Conservation (phyloP, 768 basidiomycete species). For the Leccinum ochraceum region DNA sequence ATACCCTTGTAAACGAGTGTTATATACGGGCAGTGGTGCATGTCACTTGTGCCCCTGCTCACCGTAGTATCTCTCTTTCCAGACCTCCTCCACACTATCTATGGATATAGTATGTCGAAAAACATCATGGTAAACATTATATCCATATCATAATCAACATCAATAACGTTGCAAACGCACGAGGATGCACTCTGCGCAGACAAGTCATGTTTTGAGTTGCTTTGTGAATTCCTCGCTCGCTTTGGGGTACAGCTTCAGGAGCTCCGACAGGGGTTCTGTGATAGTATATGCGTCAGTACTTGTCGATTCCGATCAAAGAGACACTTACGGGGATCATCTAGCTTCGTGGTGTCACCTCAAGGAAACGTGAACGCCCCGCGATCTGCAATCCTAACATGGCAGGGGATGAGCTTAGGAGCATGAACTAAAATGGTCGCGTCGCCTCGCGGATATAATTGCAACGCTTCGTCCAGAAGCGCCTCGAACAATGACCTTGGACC, state of each 20-base stretch:
- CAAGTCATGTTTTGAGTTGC: slow-evolving; percentile 6
- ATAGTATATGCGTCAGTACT: no score
- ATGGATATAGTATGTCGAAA: not conserved
- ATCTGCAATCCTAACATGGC: slow-evolving; percentile 19
- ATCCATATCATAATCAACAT: not conserved
- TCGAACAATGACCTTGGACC: slow-evolving; percentile 25
- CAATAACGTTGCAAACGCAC: slow-evolving; percentile 8
- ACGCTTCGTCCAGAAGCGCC: slow-evolving; percentile 24
- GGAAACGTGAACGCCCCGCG: slow-evolving; percentile 12
- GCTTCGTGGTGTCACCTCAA: not conserved
- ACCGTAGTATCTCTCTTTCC: not conserved
- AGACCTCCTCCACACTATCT: not conserved
- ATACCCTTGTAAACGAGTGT: no score
- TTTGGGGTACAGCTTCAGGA: slow-evolving; percentile 15
- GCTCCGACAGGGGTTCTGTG: slow-evolving; percentile 12
- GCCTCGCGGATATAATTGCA: slow-evolving; percentile 33
- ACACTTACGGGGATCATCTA: slow-evolving; percentile 7
- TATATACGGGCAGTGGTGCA: no score
- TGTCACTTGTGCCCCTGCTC: no score
- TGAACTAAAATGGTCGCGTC: not conserved
- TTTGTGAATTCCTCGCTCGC: slow-evolving; percentile 3
- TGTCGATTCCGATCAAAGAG: not conserved
- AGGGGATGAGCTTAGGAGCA: not conserved
- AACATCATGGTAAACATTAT: not conserved
- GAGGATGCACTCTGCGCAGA: slow-evolving; percentile 13